phyloP scores from a whole-genome alignment of 495 filamentous ascomycete species.

The Cladorrhinum samala region DNA sequence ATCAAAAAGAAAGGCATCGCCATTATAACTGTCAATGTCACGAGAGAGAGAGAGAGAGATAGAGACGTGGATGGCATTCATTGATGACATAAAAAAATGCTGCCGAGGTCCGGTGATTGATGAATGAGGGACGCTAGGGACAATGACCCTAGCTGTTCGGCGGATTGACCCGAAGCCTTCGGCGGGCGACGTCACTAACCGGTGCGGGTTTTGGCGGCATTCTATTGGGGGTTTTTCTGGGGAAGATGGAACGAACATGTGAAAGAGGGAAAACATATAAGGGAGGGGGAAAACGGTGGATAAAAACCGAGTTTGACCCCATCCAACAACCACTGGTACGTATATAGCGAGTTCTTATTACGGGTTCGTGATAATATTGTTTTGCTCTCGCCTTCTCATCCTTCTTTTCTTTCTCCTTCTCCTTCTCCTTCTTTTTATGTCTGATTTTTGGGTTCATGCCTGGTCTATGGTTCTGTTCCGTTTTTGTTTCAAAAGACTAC shows the following conservation, averaged over 20 bases:
- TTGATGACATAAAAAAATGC: too few relatives aligned
- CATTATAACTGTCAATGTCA: too few relatives aligned
- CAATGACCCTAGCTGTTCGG: neutral
- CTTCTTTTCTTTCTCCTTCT: neutral
- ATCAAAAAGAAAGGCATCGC: too few relatives aligned
- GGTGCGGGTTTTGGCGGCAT: slow-evolving; percentile 8
- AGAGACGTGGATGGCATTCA: too few relatives aligned
- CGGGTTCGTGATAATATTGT: too few relatives aligned
- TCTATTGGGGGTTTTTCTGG: neutral
- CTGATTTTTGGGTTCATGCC: neutral
- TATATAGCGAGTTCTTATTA: too few relatives aligned
- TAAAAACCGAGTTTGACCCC: too few relatives aligned
- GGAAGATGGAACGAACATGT: slow-evolving; percentile 1
- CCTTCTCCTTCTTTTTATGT: neutral
- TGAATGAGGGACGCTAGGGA: slow-evolving; percentile 13
- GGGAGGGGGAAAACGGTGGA: neutral
- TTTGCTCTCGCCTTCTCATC: too few relatives aligned
- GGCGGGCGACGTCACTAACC: slow-evolving; percentile 22
- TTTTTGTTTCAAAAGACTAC: neutral
- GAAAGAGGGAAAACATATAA: slow-evolving; percentile 6
- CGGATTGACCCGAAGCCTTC: neutral
- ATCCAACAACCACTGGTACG: too few relatives aligned
- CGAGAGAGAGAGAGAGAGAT: too few relatives aligned
- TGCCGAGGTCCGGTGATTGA: slow-evolving; percentile 23
- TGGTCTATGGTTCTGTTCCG: neutral